Evolutionary conservation across 2,329 filamentous ascomycete species (phyloP).

Genomic region (Monosporascus sp.): DNA sequence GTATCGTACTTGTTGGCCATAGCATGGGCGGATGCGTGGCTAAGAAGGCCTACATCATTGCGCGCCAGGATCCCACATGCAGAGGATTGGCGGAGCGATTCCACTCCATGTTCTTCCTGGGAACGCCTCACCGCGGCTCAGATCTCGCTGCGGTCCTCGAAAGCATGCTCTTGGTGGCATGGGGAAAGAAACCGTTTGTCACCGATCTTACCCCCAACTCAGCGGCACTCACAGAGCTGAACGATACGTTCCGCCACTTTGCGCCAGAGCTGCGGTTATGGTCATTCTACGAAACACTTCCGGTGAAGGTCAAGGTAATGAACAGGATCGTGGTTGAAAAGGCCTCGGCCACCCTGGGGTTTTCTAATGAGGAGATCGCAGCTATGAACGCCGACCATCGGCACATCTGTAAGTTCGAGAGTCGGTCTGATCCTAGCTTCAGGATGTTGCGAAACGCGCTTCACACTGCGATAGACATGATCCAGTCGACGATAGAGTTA

Average conservation of each 20-base stretch:
- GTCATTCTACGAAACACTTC: constrained; percentile 42
- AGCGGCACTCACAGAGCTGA: constrained; percentile 30
- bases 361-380: constrained; percentile 21
- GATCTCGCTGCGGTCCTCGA: constrained; percentile 31
- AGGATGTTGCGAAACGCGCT: constrained; percentile 26
- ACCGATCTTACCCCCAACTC: constrained; percentile 33
- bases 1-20: constrained; percentile 38
- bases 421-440: constrained; percentile 26
- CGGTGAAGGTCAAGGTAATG: constrained; percentile 17
- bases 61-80: constrained; percentile 24
- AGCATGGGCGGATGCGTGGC: constrained; percentile 39
- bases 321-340: constrained; percentile 29
- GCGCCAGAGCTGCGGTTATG: constrained; percentile 29
- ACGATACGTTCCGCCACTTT: constrained; percentile 38
- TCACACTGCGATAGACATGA: constrained; percentile 20
- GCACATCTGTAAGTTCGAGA: constrained; percentile 30
- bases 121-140: constrained; percentile 36
- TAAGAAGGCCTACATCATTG: constrained; percentile 31
- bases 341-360: constrained; percentile 17
- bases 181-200: constrained; percentile 30
- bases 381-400: constrained; percentile 30
- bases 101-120: constrained; percentile 32
- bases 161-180: constrained; percentile 29
- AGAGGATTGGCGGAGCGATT: constrained; percentile 23
- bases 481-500: constrained; percentile 5